Evolutionary conservation across 2,329 filamentous ascomycete species (phyloP).

Genomic region (Tolypocladium paradoxum): DNA sequence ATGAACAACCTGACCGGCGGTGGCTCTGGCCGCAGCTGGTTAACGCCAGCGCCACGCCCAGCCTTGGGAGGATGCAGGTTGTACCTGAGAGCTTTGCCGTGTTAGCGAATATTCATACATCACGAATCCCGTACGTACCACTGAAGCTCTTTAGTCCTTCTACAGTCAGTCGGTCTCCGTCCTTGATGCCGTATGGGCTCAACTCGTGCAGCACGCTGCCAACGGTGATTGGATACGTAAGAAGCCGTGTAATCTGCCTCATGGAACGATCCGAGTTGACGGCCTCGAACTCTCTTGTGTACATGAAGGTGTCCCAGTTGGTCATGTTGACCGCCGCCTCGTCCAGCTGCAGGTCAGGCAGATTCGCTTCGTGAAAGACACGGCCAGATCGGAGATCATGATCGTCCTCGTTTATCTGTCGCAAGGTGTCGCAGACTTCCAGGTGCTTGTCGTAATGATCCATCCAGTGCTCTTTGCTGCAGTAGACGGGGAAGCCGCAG

Average conservation of each 20-base stretch:
- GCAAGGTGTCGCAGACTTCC: slow-evolving; percentile 80
- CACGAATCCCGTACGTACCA: slow-evolving; percentile 46
- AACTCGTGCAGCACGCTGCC: slow-evolving; percentile 88
- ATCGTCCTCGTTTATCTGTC: slow-evolving; percentile 95
- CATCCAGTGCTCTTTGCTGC: slow-evolving; percentile 89
- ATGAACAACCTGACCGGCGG: slow-evolving; percentile 89
- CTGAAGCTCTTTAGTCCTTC: slow-evolving; percentile 92
- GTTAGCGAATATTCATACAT: not conserved
- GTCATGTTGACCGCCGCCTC: slow-evolving; percentile 94
- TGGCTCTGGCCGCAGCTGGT: slow-evolving; percentile 71
- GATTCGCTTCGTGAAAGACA: slow-evolving; percentile 88
- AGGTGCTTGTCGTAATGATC: slow-evolving; percentile 91
- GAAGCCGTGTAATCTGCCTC: slow-evolving; percentile 81
- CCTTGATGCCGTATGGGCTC: slow-evolving; percentile 77
- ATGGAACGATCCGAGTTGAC: slow-evolving; percentile 85
- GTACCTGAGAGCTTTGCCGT: slow-evolving; percentile 66
- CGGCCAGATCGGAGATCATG: slow-evolving; percentile 86
- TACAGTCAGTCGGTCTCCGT: slow-evolving; percentile 63
- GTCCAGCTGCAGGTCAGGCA: slow-evolving; percentile 80
- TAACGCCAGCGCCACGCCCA: slow-evolving; percentile 63
- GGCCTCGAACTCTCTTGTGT: slow-evolving; percentile 82
- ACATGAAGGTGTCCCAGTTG: slow-evolving; percentile 96
- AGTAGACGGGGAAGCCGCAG: slow-evolving; percentile 88
- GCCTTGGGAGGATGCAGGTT: slow-evolving; percentile 79
- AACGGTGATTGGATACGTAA: slow-evolving; percentile 90